Evolutionary conservation across 768 basidiomycete genomes (phyloP).

Genomic region (Glaciozyma martinii): DNA sequence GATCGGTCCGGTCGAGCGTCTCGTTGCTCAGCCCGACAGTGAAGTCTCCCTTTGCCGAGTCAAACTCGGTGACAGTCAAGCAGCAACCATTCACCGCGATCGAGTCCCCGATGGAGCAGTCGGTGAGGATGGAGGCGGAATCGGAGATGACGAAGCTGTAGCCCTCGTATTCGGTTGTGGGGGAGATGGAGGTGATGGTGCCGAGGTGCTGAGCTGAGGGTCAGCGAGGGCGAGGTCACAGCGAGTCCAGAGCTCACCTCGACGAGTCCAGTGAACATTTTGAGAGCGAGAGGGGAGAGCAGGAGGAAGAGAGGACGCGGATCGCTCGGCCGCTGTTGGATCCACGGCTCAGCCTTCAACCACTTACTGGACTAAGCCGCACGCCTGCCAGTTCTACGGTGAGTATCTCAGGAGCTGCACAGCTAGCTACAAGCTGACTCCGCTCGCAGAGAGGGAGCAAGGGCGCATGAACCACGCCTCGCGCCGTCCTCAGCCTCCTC

Average conservation of each 20-base stretch:
- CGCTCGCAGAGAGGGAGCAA: too few relatives aligned
- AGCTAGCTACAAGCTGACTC: too few relatives aligned
- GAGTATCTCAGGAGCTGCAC: too few relatives aligned
- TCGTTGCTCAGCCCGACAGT: constrained; percentile 93
- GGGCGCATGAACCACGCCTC: too few relatives aligned
- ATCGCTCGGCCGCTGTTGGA: too few relatives aligned
- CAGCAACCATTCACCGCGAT: constrained; percentile 80
- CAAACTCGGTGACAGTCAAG: constrained; percentile 81
- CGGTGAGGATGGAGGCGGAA: constrained; percentile 62
- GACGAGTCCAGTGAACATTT: constrained; percentile 37
- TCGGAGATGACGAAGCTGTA: constrained; percentile 72
- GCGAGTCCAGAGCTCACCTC: constrained; percentile 25
- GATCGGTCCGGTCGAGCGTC: constrained; percentile 78
- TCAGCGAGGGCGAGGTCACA: not conserved
- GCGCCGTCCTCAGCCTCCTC: too few relatives aligned
- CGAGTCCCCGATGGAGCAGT: constrained; percentile 89
- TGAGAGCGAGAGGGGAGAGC: not conserved
- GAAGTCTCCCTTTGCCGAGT: constrained; percentile 54
- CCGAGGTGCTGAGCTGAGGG: constrained; percentile 48
- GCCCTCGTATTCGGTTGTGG: constrained; percentile 55
- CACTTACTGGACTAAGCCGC: too few relatives aligned
- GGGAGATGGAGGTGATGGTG: constrained; percentile 55
- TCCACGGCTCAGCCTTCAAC: too few relatives aligned
- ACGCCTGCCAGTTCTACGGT: too few relatives aligned
- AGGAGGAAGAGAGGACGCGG: not conserved